phyloP scores from a whole-genome alignment of 2,329 filamentous ascomycete species.

The Xylaria sp. region DNA sequence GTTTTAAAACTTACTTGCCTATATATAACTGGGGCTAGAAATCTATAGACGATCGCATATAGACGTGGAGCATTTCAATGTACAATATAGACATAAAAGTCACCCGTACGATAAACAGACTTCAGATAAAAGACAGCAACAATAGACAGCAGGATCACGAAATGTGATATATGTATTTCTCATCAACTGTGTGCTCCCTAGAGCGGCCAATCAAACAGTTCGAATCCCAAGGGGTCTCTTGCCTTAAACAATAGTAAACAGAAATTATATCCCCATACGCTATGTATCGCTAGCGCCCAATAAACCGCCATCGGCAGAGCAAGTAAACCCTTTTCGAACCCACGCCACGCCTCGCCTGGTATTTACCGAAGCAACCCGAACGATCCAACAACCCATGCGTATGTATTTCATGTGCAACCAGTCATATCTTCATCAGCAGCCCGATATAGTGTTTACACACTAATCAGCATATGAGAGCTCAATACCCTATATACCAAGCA shows the following conservation, averaged over 20 bases:
- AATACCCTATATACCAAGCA: not conserved
- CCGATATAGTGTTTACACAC: conserved; percentile 4
- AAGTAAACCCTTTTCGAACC: conserved; percentile 22
- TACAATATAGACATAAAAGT: not conserved
- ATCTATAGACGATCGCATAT: not conserved
- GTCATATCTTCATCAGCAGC: conserved; percentile 30
- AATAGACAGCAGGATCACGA: not conserved
- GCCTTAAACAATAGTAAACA: conserved; percentile 18
- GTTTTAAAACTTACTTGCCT: not conserved
- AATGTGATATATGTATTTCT: conserved; percentile 2
- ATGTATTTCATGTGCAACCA: conserved; percentile 24
- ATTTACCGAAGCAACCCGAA: conserved; percentile 23
- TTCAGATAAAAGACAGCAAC: not conserved
- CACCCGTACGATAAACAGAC: not conserved
- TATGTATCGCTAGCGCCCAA: conserved; percentile 32
- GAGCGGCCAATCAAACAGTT: not conserved
- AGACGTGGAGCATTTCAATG: not conserved
- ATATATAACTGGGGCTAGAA: conserved; percentile 4
- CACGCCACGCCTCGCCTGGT: conserved; percentile 9
- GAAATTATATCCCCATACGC: conserved; percentile 22
- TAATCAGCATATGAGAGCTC: not conserved
- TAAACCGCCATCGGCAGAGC: not conserved
- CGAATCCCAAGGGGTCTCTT: not conserved
- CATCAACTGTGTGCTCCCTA: not conserved
- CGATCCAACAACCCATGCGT: conserved; percentile 23